Evolutionary conservation across 176 grass and related monocot genomes (phyloP), one percentile per base, ranked within the genome.

Genomic region (Areca catechu): DNA sequence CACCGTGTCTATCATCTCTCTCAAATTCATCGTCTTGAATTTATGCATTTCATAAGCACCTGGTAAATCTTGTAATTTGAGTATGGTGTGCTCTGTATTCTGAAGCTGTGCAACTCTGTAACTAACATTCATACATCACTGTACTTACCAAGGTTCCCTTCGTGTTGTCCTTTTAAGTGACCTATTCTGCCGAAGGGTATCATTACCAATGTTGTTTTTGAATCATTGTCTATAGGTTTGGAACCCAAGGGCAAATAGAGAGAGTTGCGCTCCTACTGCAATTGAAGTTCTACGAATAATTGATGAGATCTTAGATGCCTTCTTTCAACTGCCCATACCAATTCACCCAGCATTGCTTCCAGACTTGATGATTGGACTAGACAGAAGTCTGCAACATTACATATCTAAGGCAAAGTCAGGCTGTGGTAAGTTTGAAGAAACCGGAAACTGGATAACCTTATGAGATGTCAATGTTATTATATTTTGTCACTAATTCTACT

Each of bases 241-340:
- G 93, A 97, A 70, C 30, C 86, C 87, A 58, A 75, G 83, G 80
- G 86, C 83, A 47, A 97, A 97, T 70, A 97, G 93, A 74, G 80
- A 81, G 29, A 88, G 74, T 66, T 88, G 89, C 54, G 93, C 93
- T 47, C 83, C 93, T 28, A 91, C 93, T 49, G 80, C 75, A 43
- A 88, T 87, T 66, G 93, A 97, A 70, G 89, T 91, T 72, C 81
- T 97, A 30, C 83, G 87, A 51, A 76, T 97, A 65, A 85, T 97
- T 77, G 84, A 83, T 57, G 93, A 97, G 74, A 88, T 83, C 10
- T 68, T 97, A 58, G 93, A 97, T 88, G 80, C 93, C 21, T 97
- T 85, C 80, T 97, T 97, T 16, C 71, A 91, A 68, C 57, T 97
- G 60, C 93, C 93, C 47, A 91, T 91, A 82, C 80, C 87, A 65